Base-by-base conservation (phyloP, 2,329 filamentous ascomycete genomes). In the Penicillium paneum region DNA sequence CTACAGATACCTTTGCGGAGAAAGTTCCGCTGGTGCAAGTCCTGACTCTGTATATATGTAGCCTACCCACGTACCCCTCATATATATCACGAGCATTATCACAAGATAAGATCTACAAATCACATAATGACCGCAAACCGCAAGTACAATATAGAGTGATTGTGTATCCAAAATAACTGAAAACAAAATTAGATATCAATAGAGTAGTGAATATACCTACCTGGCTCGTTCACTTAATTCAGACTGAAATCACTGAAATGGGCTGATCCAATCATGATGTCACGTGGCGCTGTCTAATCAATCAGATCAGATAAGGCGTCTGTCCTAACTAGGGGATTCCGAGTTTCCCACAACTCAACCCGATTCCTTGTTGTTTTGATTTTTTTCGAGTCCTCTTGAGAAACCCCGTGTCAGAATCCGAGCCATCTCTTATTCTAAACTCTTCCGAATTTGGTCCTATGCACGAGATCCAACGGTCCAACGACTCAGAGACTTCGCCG, bases 271-370 rank as follows among this genome's bases (percentile, higher is more conserved):
- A 26, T 19, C 19, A 34, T 28, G 8, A 12, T 29, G n/a, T 50
- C 52, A 55, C 54, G 40, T 52, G 57, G 26, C 26, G 15, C 47
- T 52, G 39, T 57, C 49, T 55, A 52, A 55, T 55, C 52, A 55
- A 55, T 55, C 52, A 43, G 49, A 60, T 60, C 55, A 53, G 57
- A 60, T 60, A 57, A 59, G 57, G 51, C 49, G n/a, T 17, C 15
- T 6, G 24, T 35, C 3, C 17, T n/a, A 17, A 11, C 21, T 28
- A 19, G 13, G 36, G 24, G 13, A 32, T 42, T 41, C 39, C 26
- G 19, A 50, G 39, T 10, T n/a, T 28, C 19, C 19, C 15, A 31
- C 19, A 15, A 8, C n/a, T 31, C 7, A 19, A 28, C 28, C 44
- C 8, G 6, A 19, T 15, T 40, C 15, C 35, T 21, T 29, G 1